phyloP scores from a whole-genome alignment of 768 basidiomycete genomes.

The Termitomyces sp. region DNA sequence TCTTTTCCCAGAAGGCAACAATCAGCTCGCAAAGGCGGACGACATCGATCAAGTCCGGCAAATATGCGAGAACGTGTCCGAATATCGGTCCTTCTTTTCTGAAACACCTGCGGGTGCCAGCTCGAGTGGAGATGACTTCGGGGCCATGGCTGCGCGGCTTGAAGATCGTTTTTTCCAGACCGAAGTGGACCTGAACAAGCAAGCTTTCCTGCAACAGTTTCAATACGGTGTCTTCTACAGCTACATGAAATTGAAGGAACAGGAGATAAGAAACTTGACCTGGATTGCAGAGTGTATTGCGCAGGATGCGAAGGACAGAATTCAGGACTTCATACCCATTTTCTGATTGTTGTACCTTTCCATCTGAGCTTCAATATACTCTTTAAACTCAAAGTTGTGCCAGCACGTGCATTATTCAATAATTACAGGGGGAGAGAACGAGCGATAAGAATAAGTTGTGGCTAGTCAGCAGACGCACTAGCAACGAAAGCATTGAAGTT shows the following conservation, averaged over 20 bases:
- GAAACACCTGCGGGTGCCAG: slow-evolving; percentile 28
- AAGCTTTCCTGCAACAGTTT: slow-evolving; percentile 94
- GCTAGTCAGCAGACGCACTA: slow-evolving; percentile 23
- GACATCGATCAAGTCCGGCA: slow-evolving; percentile 90
- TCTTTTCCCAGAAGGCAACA: slow-evolving; percentile 94
- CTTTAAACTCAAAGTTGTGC: not conserved
- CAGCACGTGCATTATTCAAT: not conserved
- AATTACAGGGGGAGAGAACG: not conserved
- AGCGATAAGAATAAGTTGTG: not conserved
- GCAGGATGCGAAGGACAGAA: slow-evolving; percentile 92
- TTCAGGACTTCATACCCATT: slow-evolving; percentile 91
- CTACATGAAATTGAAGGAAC: slow-evolving; percentile 89
- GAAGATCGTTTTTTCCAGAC: slow-evolving; percentile 94
- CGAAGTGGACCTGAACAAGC: slow-evolving; percentile 93
- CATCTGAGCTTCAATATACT: not conserved
- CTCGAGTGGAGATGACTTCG: slow-evolving; percentile 34
- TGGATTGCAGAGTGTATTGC: slow-evolving; percentile 99
- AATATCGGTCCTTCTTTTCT: slow-evolving; percentile 89
- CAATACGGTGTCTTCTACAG: slow-evolving; percentile 91
- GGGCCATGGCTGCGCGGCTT: slow-evolving; percentile 53
- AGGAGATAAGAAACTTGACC: slow-evolving; percentile 83
- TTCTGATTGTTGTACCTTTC: slow-evolving; percentile 45
- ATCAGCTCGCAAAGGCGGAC: slow-evolving; percentile 87
- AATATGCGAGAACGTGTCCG: slow-evolving; percentile 82
- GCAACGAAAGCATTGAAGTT: slow-evolving; percentile 74